A percentile compares a stretch with the other conserved stretches of the same genome.
phyloP scores from a whole-genome alignment of 148 eudicot species.

The Persicaria tinctoria region DNA sequence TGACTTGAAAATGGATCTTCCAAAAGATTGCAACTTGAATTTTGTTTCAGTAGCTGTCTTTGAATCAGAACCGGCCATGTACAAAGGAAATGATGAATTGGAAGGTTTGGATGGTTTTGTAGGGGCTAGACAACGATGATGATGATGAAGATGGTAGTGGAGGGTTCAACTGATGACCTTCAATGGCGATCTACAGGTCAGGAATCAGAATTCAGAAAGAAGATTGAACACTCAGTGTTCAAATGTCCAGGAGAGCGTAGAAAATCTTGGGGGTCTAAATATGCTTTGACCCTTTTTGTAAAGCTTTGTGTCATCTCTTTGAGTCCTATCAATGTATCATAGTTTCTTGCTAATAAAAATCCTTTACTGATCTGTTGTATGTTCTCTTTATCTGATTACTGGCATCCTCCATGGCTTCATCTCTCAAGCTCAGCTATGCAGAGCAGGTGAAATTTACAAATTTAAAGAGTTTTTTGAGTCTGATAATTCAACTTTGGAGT shows the following conservation, averaged over 20 bases:
- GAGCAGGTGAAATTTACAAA: too few species aligned
- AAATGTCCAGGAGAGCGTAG: not conserved
- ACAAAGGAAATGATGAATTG: not conserved
- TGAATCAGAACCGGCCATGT: not conserved
- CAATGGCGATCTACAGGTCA: not conserved
- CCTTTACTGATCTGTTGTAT: not conserved
- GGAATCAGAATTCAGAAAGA: not conserved
- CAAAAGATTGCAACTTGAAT: not conserved
- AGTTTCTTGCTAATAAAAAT: slow-evolving; percentile 8
- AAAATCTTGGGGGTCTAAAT: not conserved
- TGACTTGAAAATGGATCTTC: not conserved
- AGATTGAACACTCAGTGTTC: not conserved
- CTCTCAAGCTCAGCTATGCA: slow-evolving; percentile 1
- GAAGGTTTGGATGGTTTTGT: not conserved
- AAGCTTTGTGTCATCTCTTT: not conserved
- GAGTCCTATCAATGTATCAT: slow-evolving; percentile 6
- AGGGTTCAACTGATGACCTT: not conserved
- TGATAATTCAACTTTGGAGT: not conserved
- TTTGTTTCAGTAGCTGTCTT: not conserved
- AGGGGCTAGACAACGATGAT: not conserved
- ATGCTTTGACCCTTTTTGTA: not conserved
- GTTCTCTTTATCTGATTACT: not conserved
- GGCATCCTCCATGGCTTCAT: slow-evolving; percentile 3
- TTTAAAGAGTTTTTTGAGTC: not conserved
- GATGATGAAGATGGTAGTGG: slow-evolving; percentile 7